Base-by-base conservation (phyloP, 2,329 filamentous ascomycete genomes). In the Capronia americana region DNA sequence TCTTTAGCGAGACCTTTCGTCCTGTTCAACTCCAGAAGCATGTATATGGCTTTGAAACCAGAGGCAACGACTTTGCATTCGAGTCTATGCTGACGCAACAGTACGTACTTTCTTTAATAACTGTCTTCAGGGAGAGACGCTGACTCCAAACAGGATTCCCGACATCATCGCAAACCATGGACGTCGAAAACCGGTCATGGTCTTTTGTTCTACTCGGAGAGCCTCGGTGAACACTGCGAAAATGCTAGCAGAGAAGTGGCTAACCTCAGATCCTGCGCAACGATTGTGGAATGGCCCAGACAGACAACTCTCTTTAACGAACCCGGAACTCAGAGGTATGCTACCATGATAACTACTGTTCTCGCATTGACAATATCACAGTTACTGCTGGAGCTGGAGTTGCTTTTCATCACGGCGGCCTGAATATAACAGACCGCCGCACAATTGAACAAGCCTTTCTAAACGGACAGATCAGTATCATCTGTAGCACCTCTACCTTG, bases 401-500 rank as follows among this genome's bases (percentile, higher is more conserved):
- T 32, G 90, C 90, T 1, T 94, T 92, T 69, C 92, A 96, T 74
- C 92, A 96, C 78, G 92, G 90, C 23, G 92, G 92, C 0, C 82
- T 96, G 23, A 86, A 88, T 55, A 71, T 77, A 0, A 77, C 82
- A 30, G 92, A 96, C 75, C 85, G 91, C 56, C 78, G 82, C 46
- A 81, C 84, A 0, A 81, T 96, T 20, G 91, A 95, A 74, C 84
- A 83, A 53, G 85, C 84, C 0, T 96, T 90, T 71, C 78, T 92
- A 3, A 80, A 86, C 20, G 90, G 91, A 0, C 82, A 92, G n/a
- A 84, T 96, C 65, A 88, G 83, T 69, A 87, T 96, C 34, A 93
- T 96, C 60, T 96, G 92, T 76, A 95, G 91, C 75, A 96, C 92
- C 0, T 93, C 92, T 0, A 96, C 92, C 0, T 81, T 96, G 20